phyloP scores from a whole-genome alignment of 1,284 basidiomycete genomes.

The Apiotrichum brassicae region DNA sequence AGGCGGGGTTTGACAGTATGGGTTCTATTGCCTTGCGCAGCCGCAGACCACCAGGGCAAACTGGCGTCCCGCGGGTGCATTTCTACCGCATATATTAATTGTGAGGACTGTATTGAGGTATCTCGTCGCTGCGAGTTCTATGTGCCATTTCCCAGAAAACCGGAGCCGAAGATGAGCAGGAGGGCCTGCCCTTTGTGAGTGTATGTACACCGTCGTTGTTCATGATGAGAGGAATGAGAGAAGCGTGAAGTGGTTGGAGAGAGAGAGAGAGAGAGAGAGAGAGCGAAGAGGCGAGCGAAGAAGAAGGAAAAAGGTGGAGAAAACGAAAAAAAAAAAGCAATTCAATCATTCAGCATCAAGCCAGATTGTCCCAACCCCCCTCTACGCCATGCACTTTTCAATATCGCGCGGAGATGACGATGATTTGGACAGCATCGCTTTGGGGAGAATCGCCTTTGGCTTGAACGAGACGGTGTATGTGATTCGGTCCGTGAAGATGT shows the following conservation, averaged over 20 bases:
- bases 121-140: not conserved
- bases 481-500: constrained; percentile 35
- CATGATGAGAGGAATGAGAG: too few relatives aligned
- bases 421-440: not conserved
- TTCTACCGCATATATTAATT: not conserved
- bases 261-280: too few relatives aligned
- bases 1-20: not conserved
- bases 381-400: not conserved
- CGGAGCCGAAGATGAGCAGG: too few relatives aligned
- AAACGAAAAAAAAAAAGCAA: not conserved
- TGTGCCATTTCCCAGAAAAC: not conserved
- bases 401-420: not conserved
- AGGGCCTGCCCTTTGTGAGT: too few relatives aligned
- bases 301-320: not conserved
- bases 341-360: too few relatives aligned
- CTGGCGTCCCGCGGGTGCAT: not conserved
- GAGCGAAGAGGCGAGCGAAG: too few relatives aligned
- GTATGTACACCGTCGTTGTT: too few relatives aligned
- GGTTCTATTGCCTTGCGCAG: not conserved
- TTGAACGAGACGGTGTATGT: constrained; percentile 32
- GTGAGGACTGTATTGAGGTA: not conserved
- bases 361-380: too few relatives aligned
- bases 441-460: constrained; percentile 6
- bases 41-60: not conserved
- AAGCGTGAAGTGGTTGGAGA: too few relatives aligned